These are phyloP conservation scores for Selenicereus undatus DNA, from an alignment of 148 eudicot species.

Conservation along the genomic window DNA sequence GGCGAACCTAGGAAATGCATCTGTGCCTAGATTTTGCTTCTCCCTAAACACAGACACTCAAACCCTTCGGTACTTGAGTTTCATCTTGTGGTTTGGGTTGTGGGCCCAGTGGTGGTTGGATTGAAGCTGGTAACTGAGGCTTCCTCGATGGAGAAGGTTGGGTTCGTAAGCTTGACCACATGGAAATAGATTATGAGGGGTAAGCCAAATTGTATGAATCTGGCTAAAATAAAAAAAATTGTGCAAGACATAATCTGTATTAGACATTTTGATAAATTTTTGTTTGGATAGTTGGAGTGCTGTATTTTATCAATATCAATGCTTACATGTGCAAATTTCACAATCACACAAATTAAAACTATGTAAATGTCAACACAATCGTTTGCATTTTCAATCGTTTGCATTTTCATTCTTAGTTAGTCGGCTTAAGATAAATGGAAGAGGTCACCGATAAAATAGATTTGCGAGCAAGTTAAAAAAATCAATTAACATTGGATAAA, in stretches of 20 bases:
- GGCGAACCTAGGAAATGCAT: not conserved
- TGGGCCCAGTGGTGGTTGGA: slow-evolving; percentile 15
- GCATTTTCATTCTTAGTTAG: too few relatives aligned
- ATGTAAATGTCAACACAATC: not conserved
- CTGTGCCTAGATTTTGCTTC: not conserved
- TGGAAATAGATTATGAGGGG: not conserved
- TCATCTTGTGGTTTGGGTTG: slow-evolving; percentile 18
- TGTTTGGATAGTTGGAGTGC: not conserved
- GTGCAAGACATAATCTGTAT: not conserved
- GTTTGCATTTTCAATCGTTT: too few relatives aligned
- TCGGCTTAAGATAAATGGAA: too few relatives aligned
- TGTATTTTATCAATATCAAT: not conserved
- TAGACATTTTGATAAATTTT: not conserved
- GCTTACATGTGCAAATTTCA: not conserved
- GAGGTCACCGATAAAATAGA: too few relatives aligned
- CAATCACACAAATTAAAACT: not conserved
- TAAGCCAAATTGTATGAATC: not conserved
- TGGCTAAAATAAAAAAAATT: not conserved
- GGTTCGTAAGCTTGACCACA: slow-evolving; percentile 3
- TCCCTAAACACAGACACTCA: slow-evolving; percentile 6
- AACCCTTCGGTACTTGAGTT: slow-evolving; percentile 11
- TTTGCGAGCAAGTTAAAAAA: too few relatives aligned
- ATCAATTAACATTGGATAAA: too few relatives aligned
- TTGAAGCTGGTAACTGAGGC: slow-evolving; percentile 21
- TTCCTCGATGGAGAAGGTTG: slow-evolving; percentile 11